Evolutionary conservation across 805 yeast genomes (phyloP).

Genomic region (Ogataea allantospora): DNA sequence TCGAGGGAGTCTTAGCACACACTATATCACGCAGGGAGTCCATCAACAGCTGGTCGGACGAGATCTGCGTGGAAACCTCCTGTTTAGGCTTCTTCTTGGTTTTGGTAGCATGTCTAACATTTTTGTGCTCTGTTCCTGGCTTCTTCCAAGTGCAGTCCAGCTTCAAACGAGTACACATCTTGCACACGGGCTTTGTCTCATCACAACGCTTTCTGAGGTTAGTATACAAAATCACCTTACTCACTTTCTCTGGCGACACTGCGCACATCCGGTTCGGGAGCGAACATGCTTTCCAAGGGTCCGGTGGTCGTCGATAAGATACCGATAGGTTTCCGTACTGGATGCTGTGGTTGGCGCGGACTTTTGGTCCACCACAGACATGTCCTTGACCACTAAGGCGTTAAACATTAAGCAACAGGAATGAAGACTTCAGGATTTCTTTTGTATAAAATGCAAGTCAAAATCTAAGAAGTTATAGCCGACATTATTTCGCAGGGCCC

Average conservation of each 20-base stretch:
- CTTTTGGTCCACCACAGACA: constrained; percentile 6
- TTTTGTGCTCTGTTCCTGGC: constrained; percentile 11
- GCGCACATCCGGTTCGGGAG: constrained; percentile 21
- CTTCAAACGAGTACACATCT: constrained; percentile 35
- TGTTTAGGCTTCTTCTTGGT: background rate
- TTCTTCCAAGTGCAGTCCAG: constrained; percentile 28
- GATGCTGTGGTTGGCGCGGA: background rate
- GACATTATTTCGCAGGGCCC: too few relatives aligned
- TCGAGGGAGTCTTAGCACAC: too few relatives aligned
- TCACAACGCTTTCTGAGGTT: constrained; percentile 43
- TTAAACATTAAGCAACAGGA: constrained; percentile 9
- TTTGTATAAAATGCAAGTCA: too few relatives aligned
- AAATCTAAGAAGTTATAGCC: too few relatives aligned
- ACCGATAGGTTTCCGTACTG: background rate
- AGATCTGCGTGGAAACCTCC: too few relatives aligned
- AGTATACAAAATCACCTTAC: constrained; percentile 4
- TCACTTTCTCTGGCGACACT: constrained; percentile 20
- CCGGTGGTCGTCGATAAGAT: constrained; percentile 9
- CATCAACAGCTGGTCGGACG: background rate
- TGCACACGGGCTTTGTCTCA: constrained; percentile 41
- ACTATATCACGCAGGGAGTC: background rate
- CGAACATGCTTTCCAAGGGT: constrained; percentile 15
- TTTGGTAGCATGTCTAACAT: background rate
- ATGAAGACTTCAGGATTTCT: too few relatives aligned
- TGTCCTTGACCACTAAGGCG: constrained; percentile 7